phyloP scores from a whole-genome alignment of 768 basidiomycete genomes.

The Leccinum barrowsii region DNA sequence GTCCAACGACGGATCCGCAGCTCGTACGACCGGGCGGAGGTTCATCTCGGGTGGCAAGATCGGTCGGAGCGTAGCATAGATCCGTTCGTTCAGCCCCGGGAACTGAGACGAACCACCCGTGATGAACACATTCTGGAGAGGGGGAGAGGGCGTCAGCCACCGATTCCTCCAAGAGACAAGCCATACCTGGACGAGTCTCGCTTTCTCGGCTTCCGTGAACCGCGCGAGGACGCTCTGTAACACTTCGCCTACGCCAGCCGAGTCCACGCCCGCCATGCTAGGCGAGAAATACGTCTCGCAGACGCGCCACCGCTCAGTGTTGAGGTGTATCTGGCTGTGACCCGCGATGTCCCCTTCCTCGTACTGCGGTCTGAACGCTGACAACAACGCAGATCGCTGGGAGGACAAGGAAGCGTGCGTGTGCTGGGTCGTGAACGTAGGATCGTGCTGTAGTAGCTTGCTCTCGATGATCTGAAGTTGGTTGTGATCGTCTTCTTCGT shows the following conservation, averaged over 20 bases:
- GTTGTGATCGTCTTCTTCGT: slow-evolving; percentile 83
- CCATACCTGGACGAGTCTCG: slow-evolving; percentile 69
- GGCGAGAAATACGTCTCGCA: slow-evolving; percentile 94
- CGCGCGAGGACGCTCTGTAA: slow-evolving; percentile 76
- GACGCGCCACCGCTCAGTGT: slow-evolving; percentile 85
- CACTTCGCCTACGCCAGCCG: slow-evolving; percentile 91
- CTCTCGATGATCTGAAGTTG: slow-evolving; percentile 73
- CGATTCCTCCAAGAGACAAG: too few relatives aligned
- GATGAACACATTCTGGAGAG: slow-evolving; percentile 75
- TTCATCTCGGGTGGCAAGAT: slow-evolving; percentile 81
- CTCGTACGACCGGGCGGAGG: slow-evolving; percentile 53
- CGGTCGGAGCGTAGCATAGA: slow-evolving; percentile 75
- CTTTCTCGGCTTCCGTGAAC: slow-evolving; percentile 66
- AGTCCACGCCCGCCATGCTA: slow-evolving; percentile 91
- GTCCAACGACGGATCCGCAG: slow-evolving; percentile 66
- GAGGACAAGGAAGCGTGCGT: slow-evolving; percentile 78
- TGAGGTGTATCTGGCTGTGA: slow-evolving; percentile 78
- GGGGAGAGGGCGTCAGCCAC: not conserved
- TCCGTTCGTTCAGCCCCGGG: slow-evolving; percentile 61
- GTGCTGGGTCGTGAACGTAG: slow-evolving; percentile 73
- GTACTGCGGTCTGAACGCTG: slow-evolving; percentile 79
- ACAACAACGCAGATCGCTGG: slow-evolving; percentile 79
- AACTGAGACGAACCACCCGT: slow-evolving; percentile 81
- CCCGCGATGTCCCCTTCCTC: slow-evolving; percentile 72
- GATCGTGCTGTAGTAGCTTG: slow-evolving; percentile 80